Evolutionary conservation across 176 grass and related monocot genomes (phyloP), one percentile per base, ranked within the genome.

Genomic region (Neostapfia colusana): DNA sequence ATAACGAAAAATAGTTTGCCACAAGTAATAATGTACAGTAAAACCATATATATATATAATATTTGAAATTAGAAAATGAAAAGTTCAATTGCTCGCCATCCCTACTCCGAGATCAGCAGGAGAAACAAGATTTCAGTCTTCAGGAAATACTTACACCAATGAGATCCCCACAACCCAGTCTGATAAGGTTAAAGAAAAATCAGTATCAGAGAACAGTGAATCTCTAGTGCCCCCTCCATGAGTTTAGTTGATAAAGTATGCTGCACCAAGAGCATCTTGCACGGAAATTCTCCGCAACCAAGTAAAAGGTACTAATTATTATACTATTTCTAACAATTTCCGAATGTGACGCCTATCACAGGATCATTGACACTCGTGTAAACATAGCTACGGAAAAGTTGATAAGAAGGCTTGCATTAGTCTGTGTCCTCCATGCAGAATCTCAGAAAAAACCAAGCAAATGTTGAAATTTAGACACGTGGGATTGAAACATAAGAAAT

Each of bases 261-360:
- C 56, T 5, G 80, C 90, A 65, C 35, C 64, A 81, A 92, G 86
- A 77, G 90, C 86, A 84, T 89, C 90, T 28, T 84, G 31, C 28
- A 86, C 80, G 35, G 90, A 89, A 65, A 92, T 84, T 70, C 90
- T 86, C 90, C 89, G 84, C 70, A 76, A 74, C 75, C 11, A 69
- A 70, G 70, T 23, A 58, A 66, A 57, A n/a, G n/a, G 10, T 10
- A 38, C 34, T 20, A 24, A 50, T 6, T 66, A 82, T 68, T 88
- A 43, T 55, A 53, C 17, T 23, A 13, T 59, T 67, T 79, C 14
- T 35, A 16, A 67, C 8, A 38, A 37, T 23, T 6, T 48, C 54
- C 56, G 28, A 77, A 44, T 57, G 27, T 8, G 17, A 64, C 34
- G 7, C 34, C 13, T 34, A 69, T 13, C 49, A 3, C 31, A 57